phyloP scores from a whole-genome alignment of 495 filamentous ascomycete genomes.

The Penicillium dipodomyicola region DNA sequence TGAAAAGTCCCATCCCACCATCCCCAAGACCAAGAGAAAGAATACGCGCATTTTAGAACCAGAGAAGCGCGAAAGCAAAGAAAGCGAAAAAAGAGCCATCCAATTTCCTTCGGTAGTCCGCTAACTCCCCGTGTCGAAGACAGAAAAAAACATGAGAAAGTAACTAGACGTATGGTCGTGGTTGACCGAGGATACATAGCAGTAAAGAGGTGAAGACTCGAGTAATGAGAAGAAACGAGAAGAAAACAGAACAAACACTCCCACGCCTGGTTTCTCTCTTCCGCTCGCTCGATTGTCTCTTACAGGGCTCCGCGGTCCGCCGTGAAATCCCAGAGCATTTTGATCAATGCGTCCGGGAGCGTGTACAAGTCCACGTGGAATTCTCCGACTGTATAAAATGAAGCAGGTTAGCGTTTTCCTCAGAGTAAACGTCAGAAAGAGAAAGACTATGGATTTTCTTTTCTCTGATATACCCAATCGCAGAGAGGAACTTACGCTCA shows the following conservation, averaged over 20 bases:
- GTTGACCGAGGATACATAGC: slow-evolving; percentile 4
- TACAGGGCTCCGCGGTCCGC: slow-evolving; percentile 44
- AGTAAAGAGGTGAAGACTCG: neutral
- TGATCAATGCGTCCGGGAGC: slow-evolving; percentile 71
- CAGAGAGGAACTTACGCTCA: slow-evolving; percentile 64
- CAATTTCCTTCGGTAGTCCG: slow-evolving; percentile 20
- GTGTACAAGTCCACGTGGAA: slow-evolving; percentile 99
- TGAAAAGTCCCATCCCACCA: neutral
- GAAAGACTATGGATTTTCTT: neutral
- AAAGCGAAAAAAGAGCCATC: slow-evolving; percentile 17
- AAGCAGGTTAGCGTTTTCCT: neutral
- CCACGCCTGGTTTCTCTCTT: neutral
- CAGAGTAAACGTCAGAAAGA: neutral
- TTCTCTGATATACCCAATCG: neutral
- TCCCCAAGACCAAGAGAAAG: neutral
- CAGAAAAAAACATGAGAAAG: slow-evolving; percentile 9
- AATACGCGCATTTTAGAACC: neutral
- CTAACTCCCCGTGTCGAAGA: slow-evolving; percentile 24
- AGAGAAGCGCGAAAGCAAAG: neutral
- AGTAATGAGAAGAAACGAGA: neutral
- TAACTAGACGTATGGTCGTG: slow-evolving; percentile 5
- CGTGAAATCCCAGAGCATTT: slow-evolving; percentile 92
- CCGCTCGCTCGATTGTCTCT: slow-evolving; percentile 2
- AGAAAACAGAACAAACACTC: neutral
- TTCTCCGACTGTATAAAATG: slow-evolving; percentile 66